Percentiles rank a stretch among this genome's conserved stretches.
phyloP scores from a whole-genome alignment of 345 rosid species.

The Viola odorata region DNA sequence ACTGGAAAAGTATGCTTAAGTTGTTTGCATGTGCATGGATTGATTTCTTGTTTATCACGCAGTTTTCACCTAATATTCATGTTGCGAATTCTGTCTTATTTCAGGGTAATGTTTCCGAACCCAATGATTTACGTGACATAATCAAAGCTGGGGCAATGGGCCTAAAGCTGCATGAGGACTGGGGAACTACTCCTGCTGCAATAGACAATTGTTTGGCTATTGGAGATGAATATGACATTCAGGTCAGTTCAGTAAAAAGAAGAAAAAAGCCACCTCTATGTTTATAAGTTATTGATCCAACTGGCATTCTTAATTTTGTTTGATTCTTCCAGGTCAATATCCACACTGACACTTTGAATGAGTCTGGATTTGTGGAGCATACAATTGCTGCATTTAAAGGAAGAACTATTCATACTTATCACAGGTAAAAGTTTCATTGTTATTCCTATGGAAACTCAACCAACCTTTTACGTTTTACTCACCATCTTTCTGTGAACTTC shows the following conservation, averaged over 20 bases:
- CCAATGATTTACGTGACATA: constrained; percentile 66
- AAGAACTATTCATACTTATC: constrained; percentile 92
- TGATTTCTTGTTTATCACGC: constrained; percentile 3
- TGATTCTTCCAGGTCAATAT: constrained; percentile 69
- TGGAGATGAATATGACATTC: constrained; percentile 73
- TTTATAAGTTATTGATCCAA: not conserved
- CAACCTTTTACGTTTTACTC: not conserved
- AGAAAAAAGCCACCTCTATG: too few species aligned
- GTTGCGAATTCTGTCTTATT: not conserved
- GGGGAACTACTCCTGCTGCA: constrained; percentile 97
- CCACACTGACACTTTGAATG: constrained; percentile 94
- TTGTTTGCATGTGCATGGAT: not conserved
- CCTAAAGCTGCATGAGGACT: constrained; percentile 93
- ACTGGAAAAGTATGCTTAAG: constrained; percentile 75
- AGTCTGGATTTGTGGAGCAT: constrained; percentile 95
- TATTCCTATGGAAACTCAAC: not conserved
- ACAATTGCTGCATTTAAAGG: constrained; percentile 78
- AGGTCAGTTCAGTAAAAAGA: constrained; percentile 33
- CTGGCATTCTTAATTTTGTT: constrained; percentile 2
- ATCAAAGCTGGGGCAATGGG: constrained; percentile 98
- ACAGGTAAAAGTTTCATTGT: constrained; percentile 51
- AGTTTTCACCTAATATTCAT: not conserved
- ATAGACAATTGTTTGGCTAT: constrained; percentile 84
- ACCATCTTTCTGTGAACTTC: not conserved
- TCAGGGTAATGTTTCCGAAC: constrained; percentile 80